phyloP scores from a whole-genome alignment of 192 early-diverging fungal genomes.

The Mortierella antarctica region DNA sequence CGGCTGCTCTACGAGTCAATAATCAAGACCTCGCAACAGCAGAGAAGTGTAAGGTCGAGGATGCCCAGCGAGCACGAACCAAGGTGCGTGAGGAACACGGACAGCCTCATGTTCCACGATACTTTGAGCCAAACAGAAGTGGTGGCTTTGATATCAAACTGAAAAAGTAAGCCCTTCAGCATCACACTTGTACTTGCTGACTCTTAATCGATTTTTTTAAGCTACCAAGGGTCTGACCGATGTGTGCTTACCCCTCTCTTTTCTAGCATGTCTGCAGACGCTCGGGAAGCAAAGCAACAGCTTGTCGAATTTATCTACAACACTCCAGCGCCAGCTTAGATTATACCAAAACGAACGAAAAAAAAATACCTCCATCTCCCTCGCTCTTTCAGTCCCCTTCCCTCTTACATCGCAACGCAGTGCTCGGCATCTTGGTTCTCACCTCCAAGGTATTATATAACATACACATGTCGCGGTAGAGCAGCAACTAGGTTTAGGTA shows the following conservation, averaged over 20 bases:
- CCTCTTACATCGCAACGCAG: too few species aligned
- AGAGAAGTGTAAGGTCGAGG: constrained; percentile 80
- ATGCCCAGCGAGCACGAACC: constrained; percentile 71
- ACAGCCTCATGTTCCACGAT: constrained; percentile 70
- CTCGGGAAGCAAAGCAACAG: constrained; percentile 46
- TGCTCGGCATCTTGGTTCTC: too few species aligned
- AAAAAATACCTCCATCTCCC: too few species aligned
- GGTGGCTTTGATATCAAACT: constrained; percentile 59
- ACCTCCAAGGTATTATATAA: too few species aligned
- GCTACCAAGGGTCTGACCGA: too few species aligned
- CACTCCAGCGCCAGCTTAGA: constrained; percentile 24
- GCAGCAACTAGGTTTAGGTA: too few species aligned
- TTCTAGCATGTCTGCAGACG: constrained; percentile 45
- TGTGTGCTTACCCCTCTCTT: neutral
- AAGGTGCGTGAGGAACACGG: constrained; percentile 64
- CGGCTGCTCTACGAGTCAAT: constrained; percentile 69
- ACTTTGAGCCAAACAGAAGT: constrained; percentile 60
- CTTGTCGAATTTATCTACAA: constrained; percentile 45
- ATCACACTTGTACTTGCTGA: neutral
- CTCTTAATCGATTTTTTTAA: neutral
- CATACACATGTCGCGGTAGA: too few species aligned
- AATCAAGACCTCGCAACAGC: constrained; percentile 76
- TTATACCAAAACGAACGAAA: neutral
- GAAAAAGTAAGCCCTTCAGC: constrained; percentile 33
- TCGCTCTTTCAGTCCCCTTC: too few species aligned